Evolutionary conservation across 331 rosid genomes (phyloP).

Genomic region (Rosa hybrid): DNA sequence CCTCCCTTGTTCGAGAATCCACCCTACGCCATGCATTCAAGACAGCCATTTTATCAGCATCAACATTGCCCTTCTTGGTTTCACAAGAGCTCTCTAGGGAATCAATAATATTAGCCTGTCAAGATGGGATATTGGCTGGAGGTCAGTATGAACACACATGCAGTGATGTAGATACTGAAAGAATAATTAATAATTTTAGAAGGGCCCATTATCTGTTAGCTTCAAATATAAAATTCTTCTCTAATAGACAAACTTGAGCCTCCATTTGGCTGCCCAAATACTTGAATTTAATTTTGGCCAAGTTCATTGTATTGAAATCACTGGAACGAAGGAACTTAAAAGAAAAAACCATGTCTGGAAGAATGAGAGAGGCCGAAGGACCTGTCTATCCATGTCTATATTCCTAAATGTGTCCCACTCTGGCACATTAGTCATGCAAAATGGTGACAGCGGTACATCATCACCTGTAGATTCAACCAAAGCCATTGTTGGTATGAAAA

Average conservation of each 20-base stretch:
- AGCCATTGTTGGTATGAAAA: conserved; percentile 19
- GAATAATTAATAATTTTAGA: background rate
- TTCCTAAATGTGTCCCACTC: conserved; percentile 85
- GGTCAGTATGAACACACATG: background rate
- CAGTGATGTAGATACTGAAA: background rate
- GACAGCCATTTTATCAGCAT: conserved; percentile 60
- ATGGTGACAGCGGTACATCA: conserved; percentile 69
- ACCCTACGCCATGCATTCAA: conserved; percentile 65
- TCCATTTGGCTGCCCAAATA: background rate
- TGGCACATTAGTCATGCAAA: conserved; percentile 64
- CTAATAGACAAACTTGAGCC: background rate
- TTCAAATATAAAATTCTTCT: background rate
- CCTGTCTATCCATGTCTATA: conserved; percentile 93
- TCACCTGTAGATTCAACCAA: conserved; percentile 57
- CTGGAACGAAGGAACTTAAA: background rate
- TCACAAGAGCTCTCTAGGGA: conserved; percentile 41
- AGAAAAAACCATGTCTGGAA: background rate
- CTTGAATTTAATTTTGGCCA: background rate
- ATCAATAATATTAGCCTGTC: conserved; percentile 64
- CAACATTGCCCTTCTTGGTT: conserved; percentile 57
- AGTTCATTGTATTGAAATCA: conserved; percentile 9
- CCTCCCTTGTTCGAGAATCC: conserved; percentile 81
- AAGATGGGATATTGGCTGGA: conserved; percentile 26
- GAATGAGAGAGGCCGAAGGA: conserved; percentile 27
- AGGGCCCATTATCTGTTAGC: background rate